A percentile compares a stretch with the other conserved stretches of the same genome.
Conservation (phyloP, 768 basidiomycete genomes). For the Neoboletus subvelutipes region DNA sequence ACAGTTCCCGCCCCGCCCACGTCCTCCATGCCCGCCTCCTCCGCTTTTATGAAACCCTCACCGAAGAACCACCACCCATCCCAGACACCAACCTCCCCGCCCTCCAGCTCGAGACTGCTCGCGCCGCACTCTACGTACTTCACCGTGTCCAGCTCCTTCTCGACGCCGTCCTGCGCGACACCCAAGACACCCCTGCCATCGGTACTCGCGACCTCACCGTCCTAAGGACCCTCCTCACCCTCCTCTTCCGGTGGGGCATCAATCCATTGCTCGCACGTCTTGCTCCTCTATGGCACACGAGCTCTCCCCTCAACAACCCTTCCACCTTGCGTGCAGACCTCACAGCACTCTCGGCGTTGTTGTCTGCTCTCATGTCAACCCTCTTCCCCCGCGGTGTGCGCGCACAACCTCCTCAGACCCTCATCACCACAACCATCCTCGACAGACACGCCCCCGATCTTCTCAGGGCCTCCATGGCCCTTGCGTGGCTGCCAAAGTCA, state of each 20-base stretch:
- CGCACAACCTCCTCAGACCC: conserved; percentile 52
- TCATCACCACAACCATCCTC: conserved; percentile 58
- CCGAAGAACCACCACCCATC: conserved; percentile 4
- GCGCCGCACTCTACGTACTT: conserved; percentile 51
- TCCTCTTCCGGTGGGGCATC: conserved; percentile 72
- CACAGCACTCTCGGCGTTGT: conserved; percentile 41
- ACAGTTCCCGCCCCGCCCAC: background rate
- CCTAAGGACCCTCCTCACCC: conserved; percentile 62
- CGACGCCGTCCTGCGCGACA: conserved; percentile 7
- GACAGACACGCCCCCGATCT: conserved; percentile 58
- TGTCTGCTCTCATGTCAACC: conserved; percentile 44
- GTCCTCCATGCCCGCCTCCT: conserved; percentile 7
- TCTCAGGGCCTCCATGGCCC: conserved; percentile 54
- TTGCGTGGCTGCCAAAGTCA: conserved; percentile 74
- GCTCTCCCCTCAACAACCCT: conserved; percentile 25
- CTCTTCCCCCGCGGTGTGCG: conserved; percentile 54
- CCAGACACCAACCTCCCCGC: conserved; percentile 34
- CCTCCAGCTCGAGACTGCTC: conserved; percentile 53
- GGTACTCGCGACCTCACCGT: conserved; percentile 67
- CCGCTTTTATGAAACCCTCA: conserved; percentile 19
- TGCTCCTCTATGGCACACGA: conserved; percentile 36
- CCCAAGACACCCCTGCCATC: conserved; percentile 33
- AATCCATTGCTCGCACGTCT: conserved; percentile 51
- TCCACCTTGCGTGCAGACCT: conserved; percentile 43
- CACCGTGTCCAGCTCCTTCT: conserved; percentile 48